A percentile compares a stretch with the other conserved stretches of the same genome.
These are phyloP conservation scores for Agrocybe pediades DNA, from an alignment of 768 basidiomycete species.

Conservation along the genomic window DNA sequence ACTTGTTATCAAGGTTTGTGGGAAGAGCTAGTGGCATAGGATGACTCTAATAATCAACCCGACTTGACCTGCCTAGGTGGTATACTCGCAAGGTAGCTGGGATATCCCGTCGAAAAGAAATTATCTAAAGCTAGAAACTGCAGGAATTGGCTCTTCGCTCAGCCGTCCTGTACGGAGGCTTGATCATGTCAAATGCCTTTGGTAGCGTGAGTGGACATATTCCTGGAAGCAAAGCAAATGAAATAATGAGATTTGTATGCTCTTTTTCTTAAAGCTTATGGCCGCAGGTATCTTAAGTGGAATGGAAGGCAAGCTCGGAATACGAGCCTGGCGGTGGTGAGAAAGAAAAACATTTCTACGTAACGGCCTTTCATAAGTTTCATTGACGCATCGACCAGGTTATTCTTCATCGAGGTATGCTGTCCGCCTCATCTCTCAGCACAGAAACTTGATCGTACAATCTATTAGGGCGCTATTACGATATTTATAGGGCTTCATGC, in stretches of 20 bases:
- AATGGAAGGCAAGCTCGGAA: constrained; percentile 69
- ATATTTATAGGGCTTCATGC: constrained; percentile 56
- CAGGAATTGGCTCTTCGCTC: constrained; percentile 69
- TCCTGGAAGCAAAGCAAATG: not conserved
- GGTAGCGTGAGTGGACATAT: constrained; percentile 47
- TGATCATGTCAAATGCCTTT: constrained; percentile 67
- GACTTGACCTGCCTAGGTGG: constrained; percentile 32
- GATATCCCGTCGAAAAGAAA: not conserved
- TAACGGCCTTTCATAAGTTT: not conserved
- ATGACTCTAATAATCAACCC: not conserved
- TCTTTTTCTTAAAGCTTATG: constrained; percentile 44
- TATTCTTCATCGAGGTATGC: constrained; percentile 78
- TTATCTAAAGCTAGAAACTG: not conserved
- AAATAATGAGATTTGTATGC: not conserved
- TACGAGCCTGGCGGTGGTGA: constrained; percentile 72
- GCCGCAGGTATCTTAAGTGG: constrained; percentile 70
- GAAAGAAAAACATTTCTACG: constrained; percentile 4
- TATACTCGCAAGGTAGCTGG: constrained; percentile 59
- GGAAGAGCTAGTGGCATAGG: not conserved
- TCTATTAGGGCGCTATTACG: constrained; percentile 58
- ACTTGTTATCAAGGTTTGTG: constrained; percentile 35
- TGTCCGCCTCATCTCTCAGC: too few relatives aligned
- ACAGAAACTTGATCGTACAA: not conserved
- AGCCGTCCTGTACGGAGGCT: constrained; percentile 58
- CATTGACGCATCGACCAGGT: too few relatives aligned